Percentiles rank a stretch among this genome's conserved stretches.
Evolutionary conservation across 495 filamentous ascomycete genomes (phyloP).

Genomic region (Daldinia concentrica): DNA sequence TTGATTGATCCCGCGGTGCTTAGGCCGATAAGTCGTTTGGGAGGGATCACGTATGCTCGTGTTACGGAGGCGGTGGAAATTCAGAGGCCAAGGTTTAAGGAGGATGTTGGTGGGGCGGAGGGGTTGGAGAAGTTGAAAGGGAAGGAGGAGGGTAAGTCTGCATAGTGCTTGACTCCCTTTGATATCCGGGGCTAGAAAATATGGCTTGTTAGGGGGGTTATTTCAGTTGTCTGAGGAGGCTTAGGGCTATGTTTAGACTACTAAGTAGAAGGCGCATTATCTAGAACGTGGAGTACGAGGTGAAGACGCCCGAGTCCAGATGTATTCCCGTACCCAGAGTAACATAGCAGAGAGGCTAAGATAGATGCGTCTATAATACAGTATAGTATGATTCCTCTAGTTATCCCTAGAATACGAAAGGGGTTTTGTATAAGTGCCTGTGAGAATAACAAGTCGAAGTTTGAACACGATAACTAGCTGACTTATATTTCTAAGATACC

Average conservation of each 20-base stretch:
- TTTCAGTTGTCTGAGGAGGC: neutral
- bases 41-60: constrained; percentile 84
- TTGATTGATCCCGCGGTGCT: constrained; percentile 75
- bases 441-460: neutral
- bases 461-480: too few species aligned
- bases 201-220: neutral
- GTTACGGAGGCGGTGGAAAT: constrained; percentile 79
- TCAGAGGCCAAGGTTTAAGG: constrained; percentile 72
- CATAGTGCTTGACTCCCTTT: neutral
- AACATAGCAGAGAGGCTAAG: neutral
- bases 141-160: constrained; percentile 19
- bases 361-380: neutral
- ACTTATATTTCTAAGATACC: too few species aligned
- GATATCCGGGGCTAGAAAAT: neutral
- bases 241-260: neutral
- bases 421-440: neutral
- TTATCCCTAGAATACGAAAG: neutral
- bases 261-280: neutral
- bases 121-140: constrained; percentile 50
- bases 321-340: neutral
- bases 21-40: constrained; percentile 79
- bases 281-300: neutral
- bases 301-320: neutral
- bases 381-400: neutral
- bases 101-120: constrained; percentile 53